Conservation (phyloP, 495 filamentous ascomycete genomes). For the Beverwykella pulmonaria region DNA sequence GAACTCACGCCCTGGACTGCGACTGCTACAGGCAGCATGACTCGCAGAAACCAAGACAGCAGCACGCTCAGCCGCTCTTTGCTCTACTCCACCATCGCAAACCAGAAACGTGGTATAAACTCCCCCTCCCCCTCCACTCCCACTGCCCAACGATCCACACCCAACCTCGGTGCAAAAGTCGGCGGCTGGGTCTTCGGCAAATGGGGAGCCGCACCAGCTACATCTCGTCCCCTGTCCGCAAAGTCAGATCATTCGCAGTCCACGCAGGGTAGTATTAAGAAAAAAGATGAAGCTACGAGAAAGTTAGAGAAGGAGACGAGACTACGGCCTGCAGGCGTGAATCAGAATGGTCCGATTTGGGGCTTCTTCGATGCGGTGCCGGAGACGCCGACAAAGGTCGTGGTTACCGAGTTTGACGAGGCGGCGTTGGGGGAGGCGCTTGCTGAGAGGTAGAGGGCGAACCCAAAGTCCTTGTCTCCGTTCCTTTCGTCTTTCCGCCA, state of each 20-base stretch:
- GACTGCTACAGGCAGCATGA: slow-evolving; percentile 34
- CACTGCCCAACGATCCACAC: background rate
- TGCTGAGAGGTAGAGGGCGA: slow-evolving; percentile 5
- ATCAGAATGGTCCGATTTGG: slow-evolving; percentile 44
- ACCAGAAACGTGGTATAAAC: slow-evolving; percentile 25
- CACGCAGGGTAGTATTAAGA: background rate
- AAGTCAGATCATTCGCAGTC: background rate
- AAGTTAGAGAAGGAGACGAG: slow-evolving; percentile 5
- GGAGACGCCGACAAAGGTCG: slow-evolving; percentile 30
- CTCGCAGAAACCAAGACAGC: slow-evolving; percentile 25
- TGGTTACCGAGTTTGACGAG: slow-evolving; percentile 40
- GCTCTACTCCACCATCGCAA: slow-evolving; percentile 39
- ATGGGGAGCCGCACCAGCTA: slow-evolving; percentile 42
- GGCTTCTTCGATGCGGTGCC: slow-evolving; percentile 43
- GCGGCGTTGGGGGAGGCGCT: slow-evolving; percentile 42
- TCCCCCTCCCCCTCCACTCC: background rate
- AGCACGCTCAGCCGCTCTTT: slow-evolving; percentile 31
- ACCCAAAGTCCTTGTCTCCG: background rate
- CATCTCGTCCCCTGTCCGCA: background rate
- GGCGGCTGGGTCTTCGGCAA: slow-evolving; percentile 47
- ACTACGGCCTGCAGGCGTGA: slow-evolving; percentile 42
- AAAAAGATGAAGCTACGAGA: background rate
- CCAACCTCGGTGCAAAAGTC: slow-evolving; percentile 37
- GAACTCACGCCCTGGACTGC: slow-evolving; percentile 39
- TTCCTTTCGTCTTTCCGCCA: background rate